Evolutionary conservation across 176 grass and related monocot species (phyloP).

Genomic region (Rhynchospora pubera): DNA sequence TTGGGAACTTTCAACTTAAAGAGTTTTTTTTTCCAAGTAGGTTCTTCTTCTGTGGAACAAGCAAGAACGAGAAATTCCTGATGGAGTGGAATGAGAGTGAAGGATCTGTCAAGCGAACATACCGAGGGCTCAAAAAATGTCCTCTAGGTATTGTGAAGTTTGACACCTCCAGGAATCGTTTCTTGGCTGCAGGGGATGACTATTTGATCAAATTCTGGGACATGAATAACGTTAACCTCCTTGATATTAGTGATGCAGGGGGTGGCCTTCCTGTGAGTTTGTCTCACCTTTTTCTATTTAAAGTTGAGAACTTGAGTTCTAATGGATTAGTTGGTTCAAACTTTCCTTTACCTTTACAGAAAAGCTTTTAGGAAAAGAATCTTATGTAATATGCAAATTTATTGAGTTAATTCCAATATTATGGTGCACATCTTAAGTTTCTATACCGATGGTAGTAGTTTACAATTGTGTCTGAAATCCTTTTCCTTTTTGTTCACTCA

Average conservation of each 20-base stretch:
- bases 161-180: slow-evolving; percentile 73
- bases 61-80: slow-evolving; percentile 79
- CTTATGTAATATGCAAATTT: too few species aligned
- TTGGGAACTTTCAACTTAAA: not conserved
- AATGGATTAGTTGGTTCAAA: too few species aligned
- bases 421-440: too few species aligned
- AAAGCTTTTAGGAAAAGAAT: too few species aligned
- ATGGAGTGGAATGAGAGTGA: slow-evolving; percentile 97
- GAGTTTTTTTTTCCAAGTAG: slow-evolving; percentile 23
- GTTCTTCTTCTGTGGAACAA: slow-evolving; percentile 89
- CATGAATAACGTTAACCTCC: slow-evolving; percentile 74
- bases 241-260: slow-evolving; percentile 82
- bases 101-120: slow-evolving; percentile 86
- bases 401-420: too few species aligned
- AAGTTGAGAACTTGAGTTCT: too few species aligned
- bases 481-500: too few species aligned
- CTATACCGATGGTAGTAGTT: too few species aligned
- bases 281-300: not conserved
- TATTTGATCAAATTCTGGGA: slow-evolving; percentile 94
- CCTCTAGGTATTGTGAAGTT: slow-evolving; percentile 86
- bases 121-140: slow-evolving; percentile 76
- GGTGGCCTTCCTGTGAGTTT: slow-evolving; percentile 71
- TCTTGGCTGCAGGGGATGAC: slow-evolving; percentile 87
- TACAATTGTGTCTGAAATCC: too few species aligned
- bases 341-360: too few species aligned